Conservation (phyloP, 169 alveolate species). For the Eimeria tenella region DNA sequence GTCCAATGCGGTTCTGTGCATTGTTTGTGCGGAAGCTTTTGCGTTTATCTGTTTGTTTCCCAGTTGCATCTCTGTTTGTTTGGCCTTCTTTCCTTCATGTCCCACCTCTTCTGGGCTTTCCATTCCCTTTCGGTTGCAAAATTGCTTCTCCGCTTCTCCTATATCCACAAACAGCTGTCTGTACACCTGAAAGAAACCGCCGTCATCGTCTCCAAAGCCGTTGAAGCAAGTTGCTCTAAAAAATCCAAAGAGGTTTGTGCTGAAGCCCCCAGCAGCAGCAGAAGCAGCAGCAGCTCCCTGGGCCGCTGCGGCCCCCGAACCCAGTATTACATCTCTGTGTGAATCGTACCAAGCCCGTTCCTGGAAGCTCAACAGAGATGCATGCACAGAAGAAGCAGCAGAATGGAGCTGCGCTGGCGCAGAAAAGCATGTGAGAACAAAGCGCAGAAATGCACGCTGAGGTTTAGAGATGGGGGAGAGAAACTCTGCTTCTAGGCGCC, state of each 20-base stretch:
- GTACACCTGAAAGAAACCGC: constrained; percentile 20
- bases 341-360: constrained; percentile 79
- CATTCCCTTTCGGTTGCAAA: constrained; percentile 6
- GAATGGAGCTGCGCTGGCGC: neutral
- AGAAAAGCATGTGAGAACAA: neutral
- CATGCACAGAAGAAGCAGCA: neutral
- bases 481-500: neutral
- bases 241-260: neutral
- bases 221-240: constrained; percentile 6
- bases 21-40: too few relatives aligned
- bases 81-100: too few relatives aligned
- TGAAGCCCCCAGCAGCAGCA: neutral
- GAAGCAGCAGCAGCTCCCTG: neutral
- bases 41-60: too few relatives aligned
- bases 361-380: neutral
- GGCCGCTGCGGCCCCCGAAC: neutral
- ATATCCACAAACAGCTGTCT: constrained; percentile 27
- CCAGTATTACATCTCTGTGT: constrained; percentile 41
- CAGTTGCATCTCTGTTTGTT: too few relatives aligned
- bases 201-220: constrained; percentile 13
- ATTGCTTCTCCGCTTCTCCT: neutral
- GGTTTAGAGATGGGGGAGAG: neutral
- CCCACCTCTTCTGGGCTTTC: neutral
- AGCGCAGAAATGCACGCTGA: neutral
- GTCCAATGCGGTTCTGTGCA: too few relatives aligned